phyloP scores from a whole-genome alignment of 2,329 filamentous ascomycete species.

The Colletotrichum melonis region DNA sequence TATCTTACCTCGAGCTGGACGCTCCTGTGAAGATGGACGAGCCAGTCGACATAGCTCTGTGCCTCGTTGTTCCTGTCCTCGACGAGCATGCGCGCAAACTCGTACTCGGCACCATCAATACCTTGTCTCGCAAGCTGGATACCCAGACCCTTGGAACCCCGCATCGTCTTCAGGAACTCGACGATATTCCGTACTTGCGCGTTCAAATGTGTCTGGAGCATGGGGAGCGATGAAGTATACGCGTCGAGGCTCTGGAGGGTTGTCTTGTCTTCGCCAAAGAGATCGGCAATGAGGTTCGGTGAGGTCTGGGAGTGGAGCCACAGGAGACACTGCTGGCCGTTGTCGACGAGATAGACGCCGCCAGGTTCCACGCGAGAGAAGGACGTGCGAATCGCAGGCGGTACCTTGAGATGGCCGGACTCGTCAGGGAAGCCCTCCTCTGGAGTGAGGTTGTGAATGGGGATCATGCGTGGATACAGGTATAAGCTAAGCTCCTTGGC shows the following conservation, averaged over 20 bases:
- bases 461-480: constrained; percentile 93
- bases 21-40: constrained; percentile 92
- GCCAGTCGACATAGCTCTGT: constrained; percentile 98
- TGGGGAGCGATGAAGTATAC: constrained; percentile 81
- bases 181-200: constrained; percentile 95
- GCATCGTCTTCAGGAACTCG: constrained; percentile 82
- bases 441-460: constrained; percentile 88
- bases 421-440: constrained; percentile 95
- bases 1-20: constrained; percentile 84
- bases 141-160: constrained; percentile 88
- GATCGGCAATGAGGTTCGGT: constrained; percentile 88
- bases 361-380: constrained; percentile 92
- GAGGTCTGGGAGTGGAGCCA: constrained; percentile 96
- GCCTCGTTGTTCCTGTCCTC: constrained; percentile 98
- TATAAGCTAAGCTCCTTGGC: constrained; percentile 88
- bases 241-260: constrained; percentile 83
- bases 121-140: constrained; percentile 93
- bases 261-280: constrained; percentile 83
- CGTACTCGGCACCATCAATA: constrained; percentile 93
- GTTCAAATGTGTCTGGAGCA: constrained; percentile 91
- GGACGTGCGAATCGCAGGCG: constrained; percentile 81
- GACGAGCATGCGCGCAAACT: constrained; percentile 90
- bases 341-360: constrained; percentile 94
- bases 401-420: constrained; percentile 88
- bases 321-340: constrained; percentile 89